Base-by-base conservation (phyloP, 1,284 basidiomycete genomes). In the Sporisorium scitamineum region DNA sequence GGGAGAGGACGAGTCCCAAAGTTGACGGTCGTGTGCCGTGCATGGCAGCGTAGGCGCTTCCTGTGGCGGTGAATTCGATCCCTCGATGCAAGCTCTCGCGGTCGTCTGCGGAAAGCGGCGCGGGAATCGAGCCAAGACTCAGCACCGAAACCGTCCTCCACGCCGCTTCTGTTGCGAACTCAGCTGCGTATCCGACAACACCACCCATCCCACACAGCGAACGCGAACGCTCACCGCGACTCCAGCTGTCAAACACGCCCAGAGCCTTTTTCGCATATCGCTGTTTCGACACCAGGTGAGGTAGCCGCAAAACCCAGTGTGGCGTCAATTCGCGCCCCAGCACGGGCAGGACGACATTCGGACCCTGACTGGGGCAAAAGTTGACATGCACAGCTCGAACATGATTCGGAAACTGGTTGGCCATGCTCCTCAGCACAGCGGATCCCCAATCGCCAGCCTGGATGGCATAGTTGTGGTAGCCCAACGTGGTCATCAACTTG, bases 21-120 rank as follows among this genome's bases (percentile, higher is more conserved):
- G 87, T 88, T 0, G 83, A 83, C 0, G 87, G 86, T 39, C 85
- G 74, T 0, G 87, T 87, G 0, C 56, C 80, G 10, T 86, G 85
- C 63, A 80, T 66, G 5, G 55, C 34, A 0, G 82, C 73, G 54
- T 86, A 85, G 0, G 74, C 82, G 11, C 42, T 58, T n/a, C 81
- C 82, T 2, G 54, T 63, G 0, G 62, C 54, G 10, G 53, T 34
- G 57, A 84, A 85, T 22, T 67, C 64, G 11, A 81, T 54, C 5
- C 74, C 66, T 3, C 80, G 59, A 18, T 55, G 47, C 11, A 83
- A 34, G 11, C 68, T 70, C 6, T 57, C 50, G 1, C 70, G 57
- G 11, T 84, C 83, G 20, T 82, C 73, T n/a, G 79, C 70, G 16
- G 56, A 59, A 39, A 79, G 67, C 50, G 83, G 59, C 29, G 56